phyloP scores from a whole-genome alignment of 192 early-diverging fungal genomes.

The Linnemannia zychae region DNA sequence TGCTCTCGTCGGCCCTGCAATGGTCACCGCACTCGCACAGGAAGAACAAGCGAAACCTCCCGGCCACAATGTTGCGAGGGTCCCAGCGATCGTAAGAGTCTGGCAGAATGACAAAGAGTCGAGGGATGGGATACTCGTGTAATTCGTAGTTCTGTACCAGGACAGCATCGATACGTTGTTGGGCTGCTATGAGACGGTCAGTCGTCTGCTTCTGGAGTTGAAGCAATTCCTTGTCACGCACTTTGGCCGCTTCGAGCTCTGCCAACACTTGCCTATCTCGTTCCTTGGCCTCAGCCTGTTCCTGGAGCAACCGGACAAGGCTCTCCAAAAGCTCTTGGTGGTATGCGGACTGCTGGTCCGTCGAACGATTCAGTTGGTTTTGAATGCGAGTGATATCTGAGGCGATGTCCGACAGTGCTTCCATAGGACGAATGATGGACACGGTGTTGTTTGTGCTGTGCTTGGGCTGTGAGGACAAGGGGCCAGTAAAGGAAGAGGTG shows the following conservation, averaged over 20 bases:
- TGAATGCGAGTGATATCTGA: background rate
- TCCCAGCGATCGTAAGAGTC: background rate
- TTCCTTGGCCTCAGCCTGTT: background rate
- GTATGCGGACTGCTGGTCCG: background rate
- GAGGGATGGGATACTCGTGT: constrained; percentile 23
- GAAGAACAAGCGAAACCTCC: constrained; percentile 3
- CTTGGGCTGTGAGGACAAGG: background rate
- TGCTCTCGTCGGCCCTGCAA: background rate
- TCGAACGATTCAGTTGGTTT: background rate
- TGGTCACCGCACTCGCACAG: constrained; percentile 7
- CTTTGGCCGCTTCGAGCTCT: background rate
- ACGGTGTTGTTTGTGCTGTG: background rate
- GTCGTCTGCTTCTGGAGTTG: background rate
- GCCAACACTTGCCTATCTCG: background rate
- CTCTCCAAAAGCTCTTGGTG: background rate
- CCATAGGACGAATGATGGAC: background rate
- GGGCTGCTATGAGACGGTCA: background rate
- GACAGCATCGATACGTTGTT: constrained; percentile 8
- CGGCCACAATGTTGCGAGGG: background rate
- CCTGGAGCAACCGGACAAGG: background rate
- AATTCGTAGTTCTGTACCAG: constrained; percentile 22
- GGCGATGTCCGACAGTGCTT: too few relatives aligned
- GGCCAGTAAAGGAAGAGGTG: background rate
- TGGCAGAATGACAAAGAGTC: constrained; percentile 6
- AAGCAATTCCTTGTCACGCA: background rate